Base-by-base conservation (phyloP, 441 rosid species). In the Dalechampia spathulata region DNA sequence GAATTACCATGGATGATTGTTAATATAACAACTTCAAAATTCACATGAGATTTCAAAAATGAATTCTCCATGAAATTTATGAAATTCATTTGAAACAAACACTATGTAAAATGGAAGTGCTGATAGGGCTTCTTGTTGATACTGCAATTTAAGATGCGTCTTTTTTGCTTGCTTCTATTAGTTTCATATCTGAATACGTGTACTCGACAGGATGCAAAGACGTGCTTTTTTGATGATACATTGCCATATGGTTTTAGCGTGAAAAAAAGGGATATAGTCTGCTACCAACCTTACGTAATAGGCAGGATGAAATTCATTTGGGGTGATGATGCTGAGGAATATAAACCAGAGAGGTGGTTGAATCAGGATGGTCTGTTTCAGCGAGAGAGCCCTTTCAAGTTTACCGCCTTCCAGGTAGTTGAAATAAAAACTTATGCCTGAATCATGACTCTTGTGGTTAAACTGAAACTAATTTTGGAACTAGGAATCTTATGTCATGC, bases 231-330 rank as follows among this genome's bases (percentile, higher is more conserved):
- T 5, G 77, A 80, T 56, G 86, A 80, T 60, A 75, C 70, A 11
- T 53, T 73, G 27, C 83, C 86, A 1, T 83, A 75, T 25, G 86
- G 86, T 27, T 77, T 60, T 56, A 62, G 64, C 38, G 79, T 80
- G 49, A 73, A 50, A 13, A 71, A 67, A 69, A 81, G 86, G 6
- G 80, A 80, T 50, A 42, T 69, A 81, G 74, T 80, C 42, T 25
- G 52, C 30, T 80, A 72, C 68, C 72, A 64, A 46, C 71, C 83
- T 8, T 80, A 77, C 60, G 83, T 78, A 5, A 80, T 80, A 83
- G 83, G 86, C 20, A 73, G 86, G 62, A 83, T 83, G 87, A 77
- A 79, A 64, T 78, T 77, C 72, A 63, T 81, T 47, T 79, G 85
- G 87, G 87, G 87, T 6, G 74, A 79, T 49, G 77, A 77, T 43